Evolutionary conservation across 1,284 basidiomycete species (phyloP), one percentile per base, ranked within the genome.

Genomic region (Ganoderma resinaceum): DNA sequence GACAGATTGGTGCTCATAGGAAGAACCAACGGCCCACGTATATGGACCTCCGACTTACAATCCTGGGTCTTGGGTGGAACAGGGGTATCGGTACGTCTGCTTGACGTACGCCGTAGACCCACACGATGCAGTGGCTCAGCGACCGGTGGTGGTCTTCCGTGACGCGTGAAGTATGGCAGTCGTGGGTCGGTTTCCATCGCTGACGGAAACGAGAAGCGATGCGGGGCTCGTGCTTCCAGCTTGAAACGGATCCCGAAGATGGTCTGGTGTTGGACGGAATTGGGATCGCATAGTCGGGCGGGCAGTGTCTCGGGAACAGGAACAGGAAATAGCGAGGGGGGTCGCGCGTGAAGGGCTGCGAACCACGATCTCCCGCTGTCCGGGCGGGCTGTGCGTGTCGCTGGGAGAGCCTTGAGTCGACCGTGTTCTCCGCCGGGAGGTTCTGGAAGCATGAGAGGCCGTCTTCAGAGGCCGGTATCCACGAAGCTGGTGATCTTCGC

Each of bases 121-220:
- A 49, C 46, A 49, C 46, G 23, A 26, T 26, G 11, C 12, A 49
- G 46, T 49, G 11, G 46, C 46, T 49, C 46, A 49, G 23, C 46
- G 46, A 12, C 46, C 23, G 46, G 46, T 18, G 43, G 43, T 6
- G 7, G 7, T 12, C 29, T 18, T 55, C 31, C 52, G 52, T 33
- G 52, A 16, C 18, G 52, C 52, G 52, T 55, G 52, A 23, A 55
- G 31, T 2, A 16, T 55, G 52, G 52, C 52, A 55, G 52, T 2
- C 52, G 29, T 55, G 52, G 29, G 52, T 55, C 29, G 29, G 52
- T 55, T 31, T 55, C 52, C 31, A 55, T 55, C 52, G 18, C 26
- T 26, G 26, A 55, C 52, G 52, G 52, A 31, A 55, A 29, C 52
- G 52, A 55, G 52, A 31, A 20, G 52, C 52, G 46, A 49, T 49